Percentiles rank a stretch among this genome's conserved stretches.
phyloP scores from a whole-genome alignment of 2,329 filamentous ascomycete genomes.

The Microdochium paspali region DNA sequence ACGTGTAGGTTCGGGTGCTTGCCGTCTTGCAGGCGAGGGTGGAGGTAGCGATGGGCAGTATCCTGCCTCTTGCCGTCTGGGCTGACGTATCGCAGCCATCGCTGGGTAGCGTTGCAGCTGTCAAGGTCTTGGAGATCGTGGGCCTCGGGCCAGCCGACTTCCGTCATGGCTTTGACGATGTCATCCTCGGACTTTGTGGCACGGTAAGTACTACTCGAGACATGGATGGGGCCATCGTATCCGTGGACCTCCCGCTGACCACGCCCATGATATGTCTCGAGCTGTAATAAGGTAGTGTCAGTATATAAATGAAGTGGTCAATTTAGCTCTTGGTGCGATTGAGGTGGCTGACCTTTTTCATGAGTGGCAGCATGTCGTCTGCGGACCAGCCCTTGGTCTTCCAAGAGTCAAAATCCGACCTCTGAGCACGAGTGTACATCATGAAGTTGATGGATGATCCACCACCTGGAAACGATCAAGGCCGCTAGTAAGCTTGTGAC shows the following conservation, averaged over 20 bases:
- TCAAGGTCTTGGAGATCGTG: constrained; percentile 38
- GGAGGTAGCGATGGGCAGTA: constrained; percentile 38
- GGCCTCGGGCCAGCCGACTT: constrained; percentile 34
- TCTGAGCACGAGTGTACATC: constrained; percentile 23
- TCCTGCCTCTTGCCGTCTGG: constrained; percentile 42
- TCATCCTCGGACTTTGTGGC: constrained; percentile 26
- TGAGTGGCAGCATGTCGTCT: constrained; percentile 30
- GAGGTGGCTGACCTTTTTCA: constrained; percentile 31
- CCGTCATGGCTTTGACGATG: constrained; percentile 32
- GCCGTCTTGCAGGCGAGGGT: constrained; percentile 34
- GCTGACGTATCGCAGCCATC: constrained; percentile 7
- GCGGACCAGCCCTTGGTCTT: constrained; percentile 8
- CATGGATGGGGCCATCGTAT: constrained; percentile 34
- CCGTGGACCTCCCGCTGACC: constrained; percentile 34
- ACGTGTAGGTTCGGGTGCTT: constrained; percentile 41
- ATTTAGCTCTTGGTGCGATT: background rate
- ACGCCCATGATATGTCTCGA: constrained; percentile 37
- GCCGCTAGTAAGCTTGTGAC: background rate
- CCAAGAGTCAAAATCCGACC: constrained; percentile 11
- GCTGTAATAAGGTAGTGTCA: constrained; percentile 11
- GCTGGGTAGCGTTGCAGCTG: constrained; percentile 16
- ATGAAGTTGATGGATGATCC: constrained; percentile 35
- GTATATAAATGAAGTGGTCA: background rate
- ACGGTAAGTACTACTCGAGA: constrained; percentile 35
- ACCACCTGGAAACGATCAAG: constrained; percentile 15